These are phyloP conservation scores for Boletus coccyginus DNA, from an alignment of 768 basidiomycete genomes.

Conservation along the genomic window DNA sequence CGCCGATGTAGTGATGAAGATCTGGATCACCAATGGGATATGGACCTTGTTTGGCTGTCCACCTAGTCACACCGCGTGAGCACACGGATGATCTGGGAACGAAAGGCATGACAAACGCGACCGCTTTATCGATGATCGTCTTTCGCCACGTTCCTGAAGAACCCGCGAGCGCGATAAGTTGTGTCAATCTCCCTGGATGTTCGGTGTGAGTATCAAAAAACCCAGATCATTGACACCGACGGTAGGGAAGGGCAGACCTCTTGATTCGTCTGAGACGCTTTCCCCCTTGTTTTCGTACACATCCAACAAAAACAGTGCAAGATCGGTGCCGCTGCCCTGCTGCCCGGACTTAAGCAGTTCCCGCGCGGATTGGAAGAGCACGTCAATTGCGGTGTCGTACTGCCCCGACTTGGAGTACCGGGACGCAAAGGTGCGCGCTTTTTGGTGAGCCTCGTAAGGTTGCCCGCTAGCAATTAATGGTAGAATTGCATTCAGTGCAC, in stretches of 20 bases:
- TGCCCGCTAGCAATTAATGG: constrained; percentile 71
- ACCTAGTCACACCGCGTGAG: constrained; percentile 47
- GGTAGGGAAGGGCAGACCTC: constrained; percentile 52
- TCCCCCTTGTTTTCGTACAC: constrained; percentile 79
- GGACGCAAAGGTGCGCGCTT: constrained; percentile 92
- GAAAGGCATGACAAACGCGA: constrained; percentile 57
- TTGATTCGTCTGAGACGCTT: constrained; percentile 67
- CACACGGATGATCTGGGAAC: constrained; percentile 9
- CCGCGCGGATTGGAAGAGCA: constrained; percentile 86
- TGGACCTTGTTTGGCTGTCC: constrained; percentile 77
- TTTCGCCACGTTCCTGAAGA: constrained; percentile 84
- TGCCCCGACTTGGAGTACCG: constrained; percentile 80
- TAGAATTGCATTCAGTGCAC: constrained; percentile 72
- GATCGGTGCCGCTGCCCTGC: constrained; percentile 86
- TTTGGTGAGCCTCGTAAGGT: constrained; percentile 92
- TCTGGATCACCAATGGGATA: constrained; percentile 86
- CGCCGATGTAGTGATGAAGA: constrained; percentile 88
- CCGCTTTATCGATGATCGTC: constrained; percentile 78
- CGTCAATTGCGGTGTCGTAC: constrained; percentile 85
- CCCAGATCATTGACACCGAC: not conserved
- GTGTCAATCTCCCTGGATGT: constrained; percentile 73
- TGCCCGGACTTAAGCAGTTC: constrained; percentile 89
- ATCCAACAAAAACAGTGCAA: constrained; percentile 75
- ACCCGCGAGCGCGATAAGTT: constrained; percentile 86
- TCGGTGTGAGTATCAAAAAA: not conserved